Evolutionary conservation across 2,329 filamentous ascomycete genomes (phyloP), one percentile per base, ranked within the genome.

Genomic region (Cytospora leucostoma): DNA sequence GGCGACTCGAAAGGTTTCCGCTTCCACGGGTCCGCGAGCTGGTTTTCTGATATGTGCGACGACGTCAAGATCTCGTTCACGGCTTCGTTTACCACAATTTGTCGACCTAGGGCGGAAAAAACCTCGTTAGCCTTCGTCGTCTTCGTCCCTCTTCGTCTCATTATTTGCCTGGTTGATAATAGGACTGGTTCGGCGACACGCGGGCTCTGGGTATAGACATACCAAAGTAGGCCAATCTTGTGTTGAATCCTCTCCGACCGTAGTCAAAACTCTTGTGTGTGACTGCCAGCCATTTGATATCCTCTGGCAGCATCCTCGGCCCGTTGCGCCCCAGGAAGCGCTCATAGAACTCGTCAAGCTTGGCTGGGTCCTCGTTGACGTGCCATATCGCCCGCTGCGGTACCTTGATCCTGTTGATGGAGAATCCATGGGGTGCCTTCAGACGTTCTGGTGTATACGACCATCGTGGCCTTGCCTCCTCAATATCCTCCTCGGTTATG

Each of bases 231-330:
- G 93, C 91, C 76, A 99, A 80, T 67, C 92, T 86, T 72, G 97
- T 94, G 75, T 99, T 99, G 79, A 94, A 97, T 1, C 94, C 94
- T 81, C 93, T 88, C 72, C 92, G 84, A 59, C 93, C 95, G 73
- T 98, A 93, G 74, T 99, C 94, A 73, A 97, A 98, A 77, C 93
- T 97, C 85, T 98, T 98, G 77, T 98, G 95, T 68, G 95, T 99
- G 62, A 99, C 86, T 35, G 93, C 93, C 72, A 98, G 80, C 95
- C 95, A 99, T 79, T 97, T 98, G 66, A 95, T 82, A 78, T 99
- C 94, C 17, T 97, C 93, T 2, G 90, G 88, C 63, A 99, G 81
- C 74, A 95, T 75, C 70, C 84, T 85, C 69, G 90, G 85, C 63
- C 91, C 91, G 53, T 84, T 87, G 54, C 80, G 81, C 7, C 93